Evolutionary conservation across 805 yeast genomes (phyloP).

Genomic region (Hemisphaericaspora nanyangensis): DNA sequence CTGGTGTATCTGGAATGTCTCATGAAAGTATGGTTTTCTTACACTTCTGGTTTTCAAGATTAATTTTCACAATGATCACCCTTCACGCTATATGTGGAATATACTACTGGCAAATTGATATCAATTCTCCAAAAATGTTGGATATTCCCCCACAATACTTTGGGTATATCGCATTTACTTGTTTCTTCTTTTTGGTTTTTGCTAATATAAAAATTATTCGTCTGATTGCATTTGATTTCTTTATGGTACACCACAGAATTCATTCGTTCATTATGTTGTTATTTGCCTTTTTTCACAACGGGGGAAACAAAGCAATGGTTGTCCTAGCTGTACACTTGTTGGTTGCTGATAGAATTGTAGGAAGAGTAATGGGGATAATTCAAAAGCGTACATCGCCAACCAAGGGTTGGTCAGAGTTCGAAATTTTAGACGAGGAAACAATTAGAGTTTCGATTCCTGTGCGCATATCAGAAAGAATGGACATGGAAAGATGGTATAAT

Average conservation of each 20-base stretch:
- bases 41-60: constrained; percentile 45
- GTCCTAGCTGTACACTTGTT: constrained; percentile 40
- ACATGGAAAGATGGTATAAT: constrained; percentile 22
- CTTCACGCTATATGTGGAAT: constrained; percentile 32
- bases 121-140: constrained; percentile 37
- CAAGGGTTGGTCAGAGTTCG: constrained; percentile 35
- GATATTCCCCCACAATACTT: constrained; percentile 48
- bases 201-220: constrained; percentile 34
- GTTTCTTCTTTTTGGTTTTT: constrained; percentile 33
- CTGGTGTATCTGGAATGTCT: constrained; percentile 39
- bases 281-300: constrained; percentile 39
- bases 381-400: constrained; percentile 34
- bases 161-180: constrained; percentile 43
- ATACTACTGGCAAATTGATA: constrained; percentile 36
- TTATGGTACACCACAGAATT: constrained; percentile 41
- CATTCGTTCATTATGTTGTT: constrained; percentile 41
- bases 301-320: constrained; percentile 28
- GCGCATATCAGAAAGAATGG: constrained; percentile 12
- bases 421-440: constrained; percentile 39
- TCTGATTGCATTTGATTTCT: constrained; percentile 39
- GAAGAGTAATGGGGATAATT: constrained; percentile 25
- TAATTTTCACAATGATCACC: constrained; percentile 31
- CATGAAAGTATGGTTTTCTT: constrained; percentile 35
- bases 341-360: constrained; percentile 38
- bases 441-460: constrained; percentile 36